A percentile compares a stretch with the other conserved stretches of the same genome.
phyloP scores from a whole-genome alignment of 1,139 yeast species.

The Diutina sp. region DNA sequence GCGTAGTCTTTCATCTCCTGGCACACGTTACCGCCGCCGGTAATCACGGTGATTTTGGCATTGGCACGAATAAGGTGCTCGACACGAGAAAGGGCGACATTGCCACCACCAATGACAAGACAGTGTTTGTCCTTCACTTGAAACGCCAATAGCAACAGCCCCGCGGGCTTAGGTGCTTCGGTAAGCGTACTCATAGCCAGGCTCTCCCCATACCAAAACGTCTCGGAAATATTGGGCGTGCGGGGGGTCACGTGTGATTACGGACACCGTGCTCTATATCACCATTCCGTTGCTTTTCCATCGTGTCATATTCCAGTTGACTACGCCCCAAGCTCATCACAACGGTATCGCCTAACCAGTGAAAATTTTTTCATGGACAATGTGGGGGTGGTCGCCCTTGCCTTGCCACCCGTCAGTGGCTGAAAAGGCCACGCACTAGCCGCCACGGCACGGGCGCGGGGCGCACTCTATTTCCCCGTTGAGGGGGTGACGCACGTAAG shows the following conservation, averaged over 20 bases:
- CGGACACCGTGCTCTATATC: neutral
- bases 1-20: constrained; percentile 28
- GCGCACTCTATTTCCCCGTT: neutral
- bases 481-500: neutral
- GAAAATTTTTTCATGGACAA: no score
- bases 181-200: neutral
- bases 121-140: constrained; percentile 55
- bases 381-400: no score
- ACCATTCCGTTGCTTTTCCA: neutral
- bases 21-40: constrained; percentile 34
- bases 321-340: neutral
- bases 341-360: no score
- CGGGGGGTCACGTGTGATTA: neutral
- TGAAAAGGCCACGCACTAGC: neutral
- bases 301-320: neutral
- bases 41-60: constrained; percentile 56
- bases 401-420: no score
- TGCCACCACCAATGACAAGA: constrained; percentile 72
- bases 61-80: constrained; percentile 55
- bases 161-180: neutral
- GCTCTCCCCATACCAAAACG: neutral
- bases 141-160: constrained; percentile 45
- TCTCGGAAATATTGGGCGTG: neutral
- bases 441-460: neutral
- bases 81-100: constrained; percentile 65